A percentile compares a stretch with the other conserved stretches of the same genome.
Evolutionary conservation across 2,329 filamentous ascomycete species (phyloP).

Genomic region (Hypomyces rosellus): DNA sequence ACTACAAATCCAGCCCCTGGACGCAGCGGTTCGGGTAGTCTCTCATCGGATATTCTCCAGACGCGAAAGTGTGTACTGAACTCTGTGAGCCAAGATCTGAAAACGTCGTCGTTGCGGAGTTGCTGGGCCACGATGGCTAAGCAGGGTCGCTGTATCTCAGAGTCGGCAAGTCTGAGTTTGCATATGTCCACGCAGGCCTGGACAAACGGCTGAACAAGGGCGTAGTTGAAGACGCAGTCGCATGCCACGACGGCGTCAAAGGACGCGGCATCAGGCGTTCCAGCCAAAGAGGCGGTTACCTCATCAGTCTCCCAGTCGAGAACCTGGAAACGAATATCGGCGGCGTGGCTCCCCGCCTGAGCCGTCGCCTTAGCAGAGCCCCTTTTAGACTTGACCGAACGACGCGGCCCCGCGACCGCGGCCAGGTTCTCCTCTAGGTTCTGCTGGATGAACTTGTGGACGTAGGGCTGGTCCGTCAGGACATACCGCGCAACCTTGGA

Average conservation of each 20-base stretch:
- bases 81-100: constrained; percentile 69
- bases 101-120: constrained; percentile 76
- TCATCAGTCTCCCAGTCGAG: constrained; percentile 79
- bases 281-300: constrained; percentile 39
- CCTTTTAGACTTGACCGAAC: not conserved
- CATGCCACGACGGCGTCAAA: constrained; percentile 77
- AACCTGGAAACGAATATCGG: constrained; percentile 45
- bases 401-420: not conserved
- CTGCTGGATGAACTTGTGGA: constrained; percentile 65
- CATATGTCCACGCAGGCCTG: constrained; percentile 73
- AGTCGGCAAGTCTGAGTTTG: constrained; percentile 39
- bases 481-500: constrained; percentile 59
- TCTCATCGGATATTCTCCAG: constrained; percentile 66
- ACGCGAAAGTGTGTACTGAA: constrained; percentile 62
- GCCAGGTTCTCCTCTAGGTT: constrained; percentile 63
- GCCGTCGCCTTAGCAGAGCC: not conserved
- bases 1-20: constrained; percentile 71
- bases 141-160: constrained; percentile 41
- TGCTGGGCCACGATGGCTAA: constrained; percentile 85
- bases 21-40: constrained; percentile 53
- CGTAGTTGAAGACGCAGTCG: constrained; percentile 94
- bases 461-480: constrained; percentile 84
- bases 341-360: constrained; percentile 19
- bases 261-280: constrained; percentile 29
- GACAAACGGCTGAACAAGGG: constrained; percentile 75